Conservation (phyloP, 73 alveolate species). For the Blepharisma japonicum region DNA sequence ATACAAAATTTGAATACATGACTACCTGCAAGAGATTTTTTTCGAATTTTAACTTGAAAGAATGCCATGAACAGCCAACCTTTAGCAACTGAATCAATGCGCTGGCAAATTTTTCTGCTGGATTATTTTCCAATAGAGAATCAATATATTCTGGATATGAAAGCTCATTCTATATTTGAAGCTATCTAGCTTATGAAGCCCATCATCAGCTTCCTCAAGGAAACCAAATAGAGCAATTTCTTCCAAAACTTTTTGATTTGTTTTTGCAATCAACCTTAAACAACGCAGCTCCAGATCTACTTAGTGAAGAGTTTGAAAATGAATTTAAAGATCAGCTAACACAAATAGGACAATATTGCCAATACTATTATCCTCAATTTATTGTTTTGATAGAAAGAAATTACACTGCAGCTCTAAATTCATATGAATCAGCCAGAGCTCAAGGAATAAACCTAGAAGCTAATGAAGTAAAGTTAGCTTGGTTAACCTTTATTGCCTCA, state of each 20-base stretch:
- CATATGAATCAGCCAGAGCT: background rate
- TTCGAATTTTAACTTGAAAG: background rate
- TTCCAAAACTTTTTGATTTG: no score
- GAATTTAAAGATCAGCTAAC: background rate
- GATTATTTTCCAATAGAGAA: background rate
- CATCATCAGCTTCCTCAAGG: background rate
- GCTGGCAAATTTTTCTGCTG: conserved; percentile 17
- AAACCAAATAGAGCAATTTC: no score
- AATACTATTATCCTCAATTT: background rate
- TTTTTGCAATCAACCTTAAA: no score
- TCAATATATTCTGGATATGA: background rate
- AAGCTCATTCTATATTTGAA: background rate
- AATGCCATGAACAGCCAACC: background rate
- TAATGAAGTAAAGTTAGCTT: background rate
- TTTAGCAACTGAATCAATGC: background rate
- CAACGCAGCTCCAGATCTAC: no score
- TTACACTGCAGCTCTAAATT: background rate
- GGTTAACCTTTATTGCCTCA: background rate
- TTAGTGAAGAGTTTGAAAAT: background rate
- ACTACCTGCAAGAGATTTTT: background rate
- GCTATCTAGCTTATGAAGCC: background rate
- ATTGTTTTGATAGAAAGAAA: background rate
- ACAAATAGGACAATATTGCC: background rate
- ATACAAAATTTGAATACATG: background rate
- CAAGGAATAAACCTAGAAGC: background rate